Conservation (phyloP, 257 asterid genomes). For the Knoxia roxburghii region DNA sequence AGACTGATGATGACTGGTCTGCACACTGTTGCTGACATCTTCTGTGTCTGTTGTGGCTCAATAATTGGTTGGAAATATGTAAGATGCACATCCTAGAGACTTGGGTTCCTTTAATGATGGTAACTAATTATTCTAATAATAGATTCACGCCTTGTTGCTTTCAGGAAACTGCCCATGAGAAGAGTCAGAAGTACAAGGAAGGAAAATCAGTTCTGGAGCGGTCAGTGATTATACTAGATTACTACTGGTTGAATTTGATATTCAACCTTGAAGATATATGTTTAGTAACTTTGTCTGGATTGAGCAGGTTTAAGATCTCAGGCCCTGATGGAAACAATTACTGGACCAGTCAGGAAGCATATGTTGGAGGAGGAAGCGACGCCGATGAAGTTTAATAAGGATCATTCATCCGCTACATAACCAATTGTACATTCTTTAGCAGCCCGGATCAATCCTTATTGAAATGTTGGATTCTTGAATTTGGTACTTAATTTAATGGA, state of each 20-base stretch:
- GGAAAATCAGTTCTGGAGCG: constrained; percentile 94
- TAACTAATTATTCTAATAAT: neutral
- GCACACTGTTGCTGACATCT: constrained; percentile 69
- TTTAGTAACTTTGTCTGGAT: constrained; percentile 10
- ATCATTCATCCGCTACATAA: constrained; percentile 7
- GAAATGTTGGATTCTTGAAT: constrained; percentile 22
- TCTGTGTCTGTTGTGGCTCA: constrained; percentile 64
- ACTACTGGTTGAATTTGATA: neutral
- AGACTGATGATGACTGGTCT: constrained; percentile 66
- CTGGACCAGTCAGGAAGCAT: constrained; percentile 48
- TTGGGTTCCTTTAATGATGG: neutral
- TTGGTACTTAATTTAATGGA: neutral
- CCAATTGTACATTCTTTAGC: constrained; percentile 41
- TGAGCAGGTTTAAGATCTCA: constrained; percentile 56
- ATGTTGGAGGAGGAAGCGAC: constrained; percentile 47
- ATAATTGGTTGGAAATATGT: constrained; percentile 79
- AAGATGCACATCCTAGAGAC: constrained; percentile 14
- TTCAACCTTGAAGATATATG: neutral
- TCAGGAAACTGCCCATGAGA: constrained; percentile 67
- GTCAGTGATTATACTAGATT: constrained; percentile 33
- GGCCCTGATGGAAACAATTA: constrained; percentile 76
- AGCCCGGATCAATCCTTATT: constrained; percentile 15
- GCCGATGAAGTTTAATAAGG: constrained; percentile 46
- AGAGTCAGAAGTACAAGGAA: constrained; percentile 90
- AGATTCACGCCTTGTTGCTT: constrained; percentile 2